Base-by-base conservation (phyloP, 768 basidiomycete species). In the Naganishia vishniacii region DNA sequence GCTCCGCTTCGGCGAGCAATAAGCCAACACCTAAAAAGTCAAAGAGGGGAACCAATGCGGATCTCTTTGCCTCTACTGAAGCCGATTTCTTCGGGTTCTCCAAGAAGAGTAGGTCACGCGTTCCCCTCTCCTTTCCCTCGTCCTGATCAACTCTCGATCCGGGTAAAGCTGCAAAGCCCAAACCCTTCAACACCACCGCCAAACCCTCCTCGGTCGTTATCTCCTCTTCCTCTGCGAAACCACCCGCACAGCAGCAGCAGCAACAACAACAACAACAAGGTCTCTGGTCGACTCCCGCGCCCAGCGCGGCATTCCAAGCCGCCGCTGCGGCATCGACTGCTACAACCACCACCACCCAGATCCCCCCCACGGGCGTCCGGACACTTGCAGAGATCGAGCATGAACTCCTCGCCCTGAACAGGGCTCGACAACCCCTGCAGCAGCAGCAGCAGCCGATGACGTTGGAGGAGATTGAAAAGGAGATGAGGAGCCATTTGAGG, bases 301-400 rank as follows among this genome's bases (percentile, higher is more conserved):
- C 53, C 1, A 37, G 34, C 13, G 53, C 53, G 18, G 53, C 53
- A 37, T 40, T 56, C 20, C 63, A 64, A 46, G 42, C 51, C 16
- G 62, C 62, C 26, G 18, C 62, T n/a, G 48, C 62, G 2, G 40
- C n/a, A n/a, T n/a, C n/a, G n/a, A n/a, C 62, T 11, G 65, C 47
- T 16, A 37, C 25, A 23, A 46, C 47, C 13, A 25, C 59, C 37
- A 59, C 34, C 15, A n/a, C 44, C 40, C 26, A 58, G 13, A 42
- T 48, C 26, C 64, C 37, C 26, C 64, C 37, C 9, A 12, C 31
- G 16, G 49, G 49, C 32, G 32, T 51, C 29, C 26, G 53, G 68
- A 73, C 76, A 4, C 68, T 78, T n/a, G 76, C 74, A 42, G 77
- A 78, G 70, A 78, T 78, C 53, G 77, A 78, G 59, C 71, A 70